Conservation (phyloP, 1,284 basidiomycete species). For the Erythrobasidium hasegawianum region DNA sequence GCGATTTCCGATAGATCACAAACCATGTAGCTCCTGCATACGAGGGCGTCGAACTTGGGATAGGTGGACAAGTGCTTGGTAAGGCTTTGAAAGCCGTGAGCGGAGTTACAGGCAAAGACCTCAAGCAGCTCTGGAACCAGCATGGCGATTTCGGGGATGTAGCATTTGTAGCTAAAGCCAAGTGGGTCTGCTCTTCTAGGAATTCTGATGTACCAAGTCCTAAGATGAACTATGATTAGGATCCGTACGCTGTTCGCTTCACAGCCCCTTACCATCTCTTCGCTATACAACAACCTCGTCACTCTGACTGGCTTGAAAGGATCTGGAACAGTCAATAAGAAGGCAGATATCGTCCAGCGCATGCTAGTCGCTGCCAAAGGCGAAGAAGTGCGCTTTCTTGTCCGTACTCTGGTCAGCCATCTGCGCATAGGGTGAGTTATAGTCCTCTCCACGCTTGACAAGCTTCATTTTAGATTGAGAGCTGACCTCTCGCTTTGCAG, state of each 20-base stretch:
- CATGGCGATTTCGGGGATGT: conserved; percentile 60
- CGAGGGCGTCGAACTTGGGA: conserved; percentile 50
- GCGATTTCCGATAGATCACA: conserved; percentile 50
- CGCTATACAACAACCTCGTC: conserved; percentile 33
- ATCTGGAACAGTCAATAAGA: conserved; percentile 67
- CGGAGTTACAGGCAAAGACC: conserved; percentile 66
- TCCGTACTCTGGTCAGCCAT: conserved; percentile 74
- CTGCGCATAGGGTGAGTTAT: conserved; percentile 59
- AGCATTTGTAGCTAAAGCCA: conserved; percentile 68
- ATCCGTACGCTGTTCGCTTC: conserved; percentile 42
- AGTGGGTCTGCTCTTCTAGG: conserved; percentile 1
- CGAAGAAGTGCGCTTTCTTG: conserved; percentile 82
- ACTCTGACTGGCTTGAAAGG: conserved; percentile 60
- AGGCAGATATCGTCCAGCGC: conserved; percentile 73
- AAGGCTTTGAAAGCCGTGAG: conserved; percentile 78
- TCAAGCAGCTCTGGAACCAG: conserved; percentile 58
- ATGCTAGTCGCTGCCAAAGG: conserved; percentile 77
- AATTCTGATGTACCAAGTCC: too few species aligned
- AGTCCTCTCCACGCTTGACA: background rate
- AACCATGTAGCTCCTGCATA: conserved; percentile 71
- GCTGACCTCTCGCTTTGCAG: background rate
- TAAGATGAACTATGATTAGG: too few species aligned
- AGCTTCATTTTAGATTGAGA: too few species aligned
- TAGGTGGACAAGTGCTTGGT: conserved; percentile 62
- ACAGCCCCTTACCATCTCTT: conserved; percentile 41